Evolutionary conservation across 805 yeast genomes (phyloP).

Genomic region (Debaryomyces tyrocola): DNA sequence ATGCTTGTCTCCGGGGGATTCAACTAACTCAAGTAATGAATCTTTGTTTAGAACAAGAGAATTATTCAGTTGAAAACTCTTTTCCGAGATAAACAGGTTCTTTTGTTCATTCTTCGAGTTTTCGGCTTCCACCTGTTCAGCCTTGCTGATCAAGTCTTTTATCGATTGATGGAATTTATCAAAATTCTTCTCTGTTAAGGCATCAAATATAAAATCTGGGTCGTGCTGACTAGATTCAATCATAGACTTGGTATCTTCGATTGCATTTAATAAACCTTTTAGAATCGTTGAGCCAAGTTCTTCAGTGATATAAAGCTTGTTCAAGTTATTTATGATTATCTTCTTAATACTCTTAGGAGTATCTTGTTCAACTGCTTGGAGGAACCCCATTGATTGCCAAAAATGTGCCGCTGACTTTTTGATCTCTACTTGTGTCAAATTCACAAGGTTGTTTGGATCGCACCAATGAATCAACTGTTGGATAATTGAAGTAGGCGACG

Average conservation of each 20-base stretch:
- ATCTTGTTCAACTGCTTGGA: constrained; percentile 51
- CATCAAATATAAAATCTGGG: constrained; percentile 34
- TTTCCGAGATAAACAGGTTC: neutral
- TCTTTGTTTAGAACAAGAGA: neutral
- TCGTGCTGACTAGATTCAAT: constrained; percentile 22
- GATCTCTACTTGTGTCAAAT: constrained; percentile 41
- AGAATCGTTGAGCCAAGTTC: constrained; percentile 28
- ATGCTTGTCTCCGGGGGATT: neutral
- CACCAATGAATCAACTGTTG: constrained; percentile 84
- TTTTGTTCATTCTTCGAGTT: neutral
- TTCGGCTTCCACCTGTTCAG: constrained; percentile 11
- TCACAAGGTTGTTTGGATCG: constrained; percentile 68
- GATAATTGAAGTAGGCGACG: constrained; percentile 48
- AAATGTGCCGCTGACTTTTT: constrained; percentile 52
- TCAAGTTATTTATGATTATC: constrained; percentile 50
- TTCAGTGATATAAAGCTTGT: constrained; percentile 41
- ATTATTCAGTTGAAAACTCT: constrained; percentile 1
- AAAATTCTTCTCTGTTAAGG: constrained; percentile 27
- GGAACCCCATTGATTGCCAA: constrained; percentile 53
- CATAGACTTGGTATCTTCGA: constrained; percentile 30
- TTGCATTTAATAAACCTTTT: constrained; percentile 31
- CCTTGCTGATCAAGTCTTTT: constrained; percentile 20
- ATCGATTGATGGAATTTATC: constrained; percentile 30
- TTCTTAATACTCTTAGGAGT: constrained; percentile 54
- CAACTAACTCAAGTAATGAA: neutral